Base-by-base conservation (phyloP, 208 protist genomes). In the Trypanosoma boissoni region DNA sequence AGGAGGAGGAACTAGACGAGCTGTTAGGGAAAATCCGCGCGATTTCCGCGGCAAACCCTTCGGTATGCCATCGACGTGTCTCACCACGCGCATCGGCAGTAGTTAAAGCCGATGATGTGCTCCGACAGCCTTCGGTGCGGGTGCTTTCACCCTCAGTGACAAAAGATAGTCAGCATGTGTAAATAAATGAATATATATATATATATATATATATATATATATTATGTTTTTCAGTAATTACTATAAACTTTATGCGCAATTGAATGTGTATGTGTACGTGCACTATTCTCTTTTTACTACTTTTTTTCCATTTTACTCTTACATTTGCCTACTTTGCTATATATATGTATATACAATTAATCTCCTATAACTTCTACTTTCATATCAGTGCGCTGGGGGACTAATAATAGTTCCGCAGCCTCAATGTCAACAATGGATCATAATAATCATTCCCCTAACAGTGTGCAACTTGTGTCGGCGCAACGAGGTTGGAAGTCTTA, bases 401-500 rank as follows among this genome's bases (percentile, higher is more conserved):
- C n/a, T n/a, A n/a, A n/a, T n/a, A n/a, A n/a, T n/a, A n/a, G n/a
- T n/a, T n/a, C n/a, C n/a, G n/a, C n/a, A 62, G 18, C n/a, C 5
- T 28, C 16, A 50, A 56, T 32, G 14, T n/a, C 6, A 36, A 39
- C 24, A 36, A 27, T 41, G 36, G 45, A 4, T 42, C 26, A 16
- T 2, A 43, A 58, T 32, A 29, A n/a, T 21, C 39, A 61, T 14
- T 56, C 53, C 23, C 23, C 28, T 10, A 74, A 68, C 36, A 64
- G 64, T 20, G 78, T 94, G 14, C 78, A 90, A 61, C 75, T 95
- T 9, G 61, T 92, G 24, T 80, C 70, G n/a, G 73, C 74, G 3
- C 78, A 89, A 56, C 77, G 77, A 10, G 87, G 88, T 9, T 80
- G 87, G 43, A 97, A 96, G 69, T 75, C 88, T 1, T 97, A 97